Evolutionary conservation across 306 rosid genomes (phyloP), one percentile per base, ranked within the genome.

Genomic region (Vigna unguiculata): DNA sequence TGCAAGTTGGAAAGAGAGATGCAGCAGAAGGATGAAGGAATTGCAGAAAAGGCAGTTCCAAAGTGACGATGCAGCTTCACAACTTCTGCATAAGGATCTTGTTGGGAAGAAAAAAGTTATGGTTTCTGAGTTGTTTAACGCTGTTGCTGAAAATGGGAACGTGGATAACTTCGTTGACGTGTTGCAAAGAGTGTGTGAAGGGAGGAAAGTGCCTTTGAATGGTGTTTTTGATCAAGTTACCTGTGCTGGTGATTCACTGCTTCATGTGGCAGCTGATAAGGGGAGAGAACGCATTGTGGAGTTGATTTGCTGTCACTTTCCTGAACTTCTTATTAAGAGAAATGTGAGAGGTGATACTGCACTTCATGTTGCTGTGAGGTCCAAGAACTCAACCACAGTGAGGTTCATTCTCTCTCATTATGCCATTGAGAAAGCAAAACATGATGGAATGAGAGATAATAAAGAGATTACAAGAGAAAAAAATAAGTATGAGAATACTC

Each of bases 181-280:
- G 1, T 13, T 78, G 53, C 17, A 48, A 61, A 6, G 16, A 34
- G 38, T 47, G 0, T 78, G 30, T 19, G 11, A 10, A 11, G 1
- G 22, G 9, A 70, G 13, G 32, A 21, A 34, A 3, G 16, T 46
- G 16, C 3, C 61, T 20, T 20, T 69, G 15, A 0, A 2, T 6
- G 28, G 12, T 7, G 60, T 69, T 32, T 59, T 59, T 20, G 51
- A 68, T 30, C 55, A 75, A 28, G 78, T 55, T 4, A 70, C 60
- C 28, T 69, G 40, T 0, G 40, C 43, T 0, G 71, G 78, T 11
- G 21, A 67, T 57, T 70, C 86, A 5, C 28, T 78, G 41, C 84
- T 85, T 47, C 86, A 82, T 20, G 46, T 76, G 25, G 84, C 84
- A 0, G 84, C 63, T 1, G 3, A 25, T 60, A 17, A 4, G 3